These are phyloP conservation scores for Talaromyces piceae DNA, from an alignment of 2,329 filamentous ascomycete species.

Conservation along the genomic window DNA sequence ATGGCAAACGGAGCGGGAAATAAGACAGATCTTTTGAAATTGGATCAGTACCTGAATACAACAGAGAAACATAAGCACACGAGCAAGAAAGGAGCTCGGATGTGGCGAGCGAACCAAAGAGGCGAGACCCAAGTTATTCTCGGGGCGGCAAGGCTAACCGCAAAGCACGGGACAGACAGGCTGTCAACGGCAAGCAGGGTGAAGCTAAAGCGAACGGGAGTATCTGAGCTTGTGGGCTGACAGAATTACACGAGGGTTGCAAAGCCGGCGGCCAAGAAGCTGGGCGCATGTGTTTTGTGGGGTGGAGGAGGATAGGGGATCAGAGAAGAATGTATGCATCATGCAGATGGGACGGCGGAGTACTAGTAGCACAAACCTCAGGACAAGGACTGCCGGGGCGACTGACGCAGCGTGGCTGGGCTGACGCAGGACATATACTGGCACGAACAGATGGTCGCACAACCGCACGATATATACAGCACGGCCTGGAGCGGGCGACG, in stretches of 20 bases:
- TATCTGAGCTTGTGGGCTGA: background rate
- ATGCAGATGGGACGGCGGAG: conserved; percentile 9
- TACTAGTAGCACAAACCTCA: conserved; percentile 14
- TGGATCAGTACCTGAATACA: too few species aligned
- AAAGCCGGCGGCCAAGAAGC: background rate
- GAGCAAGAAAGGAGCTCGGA: background rate
- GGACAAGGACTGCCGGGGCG: conserved; percentile 10
- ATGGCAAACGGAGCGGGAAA: background rate
- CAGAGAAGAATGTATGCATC: conserved; percentile 9
- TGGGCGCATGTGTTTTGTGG: background rate
- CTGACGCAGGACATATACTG: background rate
- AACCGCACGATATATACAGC: background rate
- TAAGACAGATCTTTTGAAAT: too few species aligned
- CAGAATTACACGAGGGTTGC: background rate
- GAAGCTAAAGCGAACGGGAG: background rate
- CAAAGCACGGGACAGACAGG: background rate
- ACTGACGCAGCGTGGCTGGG: conserved; percentile 4
- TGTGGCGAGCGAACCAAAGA: background rate
- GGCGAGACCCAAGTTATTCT: background rate
- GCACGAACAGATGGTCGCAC: background rate
- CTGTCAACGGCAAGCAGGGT: background rate
- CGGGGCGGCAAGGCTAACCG: too few species aligned
- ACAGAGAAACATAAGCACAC: background rate
- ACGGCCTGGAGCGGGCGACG: background rate
- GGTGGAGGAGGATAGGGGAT: conserved; percentile 1